A percentile compares a stretch with the other conserved stretches of the same genome.
phyloP scores from a whole-genome alignment of 1,284 basidiomycete species.

The Xerocomus amazonicus region DNA sequence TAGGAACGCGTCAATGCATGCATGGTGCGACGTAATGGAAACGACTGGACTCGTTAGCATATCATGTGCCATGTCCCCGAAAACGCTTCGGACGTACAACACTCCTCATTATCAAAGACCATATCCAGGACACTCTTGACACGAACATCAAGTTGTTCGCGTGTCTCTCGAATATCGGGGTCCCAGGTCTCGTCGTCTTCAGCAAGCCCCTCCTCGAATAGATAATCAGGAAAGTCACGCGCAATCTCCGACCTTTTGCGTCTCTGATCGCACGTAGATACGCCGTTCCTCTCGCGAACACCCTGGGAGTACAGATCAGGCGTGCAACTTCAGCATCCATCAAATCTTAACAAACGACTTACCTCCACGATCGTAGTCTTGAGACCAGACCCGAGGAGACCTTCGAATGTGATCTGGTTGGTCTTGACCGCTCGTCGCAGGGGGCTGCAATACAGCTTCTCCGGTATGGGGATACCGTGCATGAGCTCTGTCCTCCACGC shows the following conservation, averaged over 20 bases:
- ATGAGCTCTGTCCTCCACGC: constrained; percentile 60
- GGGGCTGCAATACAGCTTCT: constrained; percentile 68
- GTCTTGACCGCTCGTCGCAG: constrained; percentile 72
- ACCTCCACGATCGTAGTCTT: constrained; percentile 53
- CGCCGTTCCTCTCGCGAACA: constrained; percentile 62
- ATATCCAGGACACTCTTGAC: constrained; percentile 56
- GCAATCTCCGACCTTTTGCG: constrained; percentile 52
- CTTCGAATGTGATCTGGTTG: constrained; percentile 55
- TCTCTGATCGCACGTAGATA: constrained; percentile 74
- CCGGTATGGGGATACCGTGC: constrained; percentile 55
- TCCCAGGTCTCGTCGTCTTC: constrained; percentile 76
- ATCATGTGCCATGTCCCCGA: background rate
- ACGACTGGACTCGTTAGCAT: constrained; percentile 41
- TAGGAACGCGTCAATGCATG: constrained; percentile 55
- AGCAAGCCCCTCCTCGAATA: constrained; percentile 63
- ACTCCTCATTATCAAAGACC: constrained; percentile 54
- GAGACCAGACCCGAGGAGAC: constrained; percentile 31
- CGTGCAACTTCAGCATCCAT: background rate
- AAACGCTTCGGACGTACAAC: constrained; percentile 39
- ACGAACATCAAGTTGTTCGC: constrained; percentile 51
- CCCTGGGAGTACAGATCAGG: constrained; percentile 41
- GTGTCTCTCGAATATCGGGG: constrained; percentile 60
- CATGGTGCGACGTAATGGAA: constrained; percentile 62
- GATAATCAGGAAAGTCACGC: constrained; percentile 57
- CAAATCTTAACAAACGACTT: background rate